Evolutionary conservation across 352 stramenopile species (phyloP).

Genomic region (Phytopythium mirpurense): DNA sequence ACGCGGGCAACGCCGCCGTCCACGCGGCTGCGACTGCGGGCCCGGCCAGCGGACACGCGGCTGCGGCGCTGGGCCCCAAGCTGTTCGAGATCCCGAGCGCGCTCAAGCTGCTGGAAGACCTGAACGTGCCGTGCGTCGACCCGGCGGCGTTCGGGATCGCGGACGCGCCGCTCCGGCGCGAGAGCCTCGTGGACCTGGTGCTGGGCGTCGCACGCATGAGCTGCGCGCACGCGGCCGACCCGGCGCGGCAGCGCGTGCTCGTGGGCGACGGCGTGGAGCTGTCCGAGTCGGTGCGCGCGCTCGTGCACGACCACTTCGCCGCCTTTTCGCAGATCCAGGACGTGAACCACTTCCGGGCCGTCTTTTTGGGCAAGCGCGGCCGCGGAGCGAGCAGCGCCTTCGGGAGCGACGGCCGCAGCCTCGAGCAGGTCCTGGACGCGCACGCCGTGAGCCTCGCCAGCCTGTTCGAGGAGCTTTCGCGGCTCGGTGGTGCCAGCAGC

Average conservation of each 20-base stretch:
- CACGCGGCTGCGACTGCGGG: neutral
- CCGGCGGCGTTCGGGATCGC: conserved; percentile 35
- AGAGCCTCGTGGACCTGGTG: conserved; percentile 42
- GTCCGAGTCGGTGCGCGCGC: conserved; percentile 39
- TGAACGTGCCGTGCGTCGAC: conserved; percentile 53
- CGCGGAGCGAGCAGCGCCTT: neutral
- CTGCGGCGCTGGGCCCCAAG: conserved; percentile 15
- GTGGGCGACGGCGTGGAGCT: conserved; percentile 53
- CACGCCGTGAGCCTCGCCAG: conserved; percentile 25
- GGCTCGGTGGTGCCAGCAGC: conserved; percentile 6
- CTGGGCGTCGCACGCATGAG: conserved; percentile 43
- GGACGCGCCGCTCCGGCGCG: conserved; percentile 39
- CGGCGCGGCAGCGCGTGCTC: conserved; percentile 28
- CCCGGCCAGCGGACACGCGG: conserved; percentile 6
- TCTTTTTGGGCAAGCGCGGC: conserved; percentile 34
- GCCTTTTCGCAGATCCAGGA: conserved; percentile 64
- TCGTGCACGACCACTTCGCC: conserved; percentile 48
- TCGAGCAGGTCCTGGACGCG: conserved; percentile 24
- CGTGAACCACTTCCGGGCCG: conserved; percentile 44
- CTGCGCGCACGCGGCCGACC: conserved; percentile 31
- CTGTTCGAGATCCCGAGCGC: conserved; percentile 46
- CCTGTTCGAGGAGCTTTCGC: conserved; percentile 40
- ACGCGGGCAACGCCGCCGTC: conserved; percentile 23
- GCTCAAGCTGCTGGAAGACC: conserved; percentile 47
- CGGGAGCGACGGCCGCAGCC: neutral